phyloP scores from a whole-genome alignment of 2,329 filamentous ascomycete genomes.

The Xylariaceae sp. region DNA sequence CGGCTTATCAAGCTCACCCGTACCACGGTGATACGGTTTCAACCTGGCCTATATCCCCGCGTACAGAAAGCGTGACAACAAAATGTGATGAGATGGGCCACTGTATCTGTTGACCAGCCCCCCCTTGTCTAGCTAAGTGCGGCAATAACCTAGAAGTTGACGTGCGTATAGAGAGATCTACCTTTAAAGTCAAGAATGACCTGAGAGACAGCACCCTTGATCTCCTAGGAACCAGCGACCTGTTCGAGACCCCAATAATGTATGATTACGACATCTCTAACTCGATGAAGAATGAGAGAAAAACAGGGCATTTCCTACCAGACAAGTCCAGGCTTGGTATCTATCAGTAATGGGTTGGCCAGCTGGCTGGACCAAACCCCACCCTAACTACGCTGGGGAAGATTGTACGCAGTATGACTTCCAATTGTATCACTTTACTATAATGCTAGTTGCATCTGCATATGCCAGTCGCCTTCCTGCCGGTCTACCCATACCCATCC shows the following conservation, averaged over 20 bases:
- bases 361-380: constrained; percentile 21
- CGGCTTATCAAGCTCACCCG: neutral
- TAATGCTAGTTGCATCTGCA: constrained; percentile 27
- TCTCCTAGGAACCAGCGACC: neutral
- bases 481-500: constrained; percentile 19
- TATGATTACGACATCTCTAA: constrained; percentile 2
- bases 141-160: neutral
- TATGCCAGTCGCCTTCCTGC: constrained; percentile 25
- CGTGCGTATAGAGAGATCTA: constrained; percentile 2
- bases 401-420: no score
- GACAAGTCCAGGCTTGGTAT: no score
- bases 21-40: constrained; percentile 11
- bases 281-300: neutral
- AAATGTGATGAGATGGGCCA: constrained; percentile 6
- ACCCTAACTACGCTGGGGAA: constrained; percentile 20
- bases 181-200: neutral
- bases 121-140: constrained; percentile 7
- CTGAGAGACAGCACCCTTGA: neutral
- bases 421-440: no score
- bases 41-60: constrained; percentile 4
- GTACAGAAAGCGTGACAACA: constrained; percentile 13
- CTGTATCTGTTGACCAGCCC: neutral
- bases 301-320: no score
- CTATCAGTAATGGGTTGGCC: neutral
- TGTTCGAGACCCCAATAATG: neutral